Conservation (phyloP, 2,329 filamentous ascomycete species). For the Ophiostoma himal-ulmi region DNA sequence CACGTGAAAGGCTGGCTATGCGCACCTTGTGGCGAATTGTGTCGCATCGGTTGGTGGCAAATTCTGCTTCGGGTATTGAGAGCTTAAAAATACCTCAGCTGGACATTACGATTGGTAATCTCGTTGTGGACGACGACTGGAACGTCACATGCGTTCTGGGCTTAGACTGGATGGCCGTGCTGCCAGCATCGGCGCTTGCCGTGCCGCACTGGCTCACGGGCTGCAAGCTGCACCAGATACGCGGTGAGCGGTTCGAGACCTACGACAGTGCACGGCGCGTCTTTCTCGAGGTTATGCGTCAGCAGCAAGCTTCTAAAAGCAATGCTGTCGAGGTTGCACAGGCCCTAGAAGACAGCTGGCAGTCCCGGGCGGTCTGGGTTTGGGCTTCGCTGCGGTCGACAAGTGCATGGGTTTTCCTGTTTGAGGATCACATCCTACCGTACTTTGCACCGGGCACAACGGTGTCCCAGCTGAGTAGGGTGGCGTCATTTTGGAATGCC, state of each 20-base stretch:
- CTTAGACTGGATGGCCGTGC: constrained; percentile 31
- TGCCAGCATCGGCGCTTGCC: constrained; percentile 30
- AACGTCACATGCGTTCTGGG: constrained; percentile 32
- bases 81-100: constrained; percentile 30
- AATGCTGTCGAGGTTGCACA: not conserved
- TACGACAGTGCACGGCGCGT: constrained; percentile 22
- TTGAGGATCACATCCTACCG: constrained; percentile 8
- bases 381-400: constrained; percentile 10
- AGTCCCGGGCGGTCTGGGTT: constrained; percentile 12
- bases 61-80: constrained; percentile 22
- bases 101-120: constrained; percentile 31
- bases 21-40: constrained; percentile 27
- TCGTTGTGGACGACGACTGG: constrained; percentile 33
- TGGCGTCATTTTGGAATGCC: constrained; percentile 6
- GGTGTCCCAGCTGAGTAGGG: not conserved
- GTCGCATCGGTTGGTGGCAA: constrained; percentile 24
- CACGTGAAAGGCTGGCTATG: constrained; percentile 29
- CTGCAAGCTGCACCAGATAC: constrained; percentile 21
- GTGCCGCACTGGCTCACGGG: constrained; percentile 32
- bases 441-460: not conserved
- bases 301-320: not conserved
- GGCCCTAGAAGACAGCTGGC: constrained; percentile 4
- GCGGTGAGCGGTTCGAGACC: constrained; percentile 14
- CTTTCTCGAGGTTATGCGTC: constrained; percentile 23
- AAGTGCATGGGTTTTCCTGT: not conserved